Percentiles rank a stretch among this genome's conserved stretches.
These are phyloP conservation scores for Oidiodendron maius DNA, from an alignment of 495 filamentous ascomycete genomes.

Conservation along the genomic window DNA sequence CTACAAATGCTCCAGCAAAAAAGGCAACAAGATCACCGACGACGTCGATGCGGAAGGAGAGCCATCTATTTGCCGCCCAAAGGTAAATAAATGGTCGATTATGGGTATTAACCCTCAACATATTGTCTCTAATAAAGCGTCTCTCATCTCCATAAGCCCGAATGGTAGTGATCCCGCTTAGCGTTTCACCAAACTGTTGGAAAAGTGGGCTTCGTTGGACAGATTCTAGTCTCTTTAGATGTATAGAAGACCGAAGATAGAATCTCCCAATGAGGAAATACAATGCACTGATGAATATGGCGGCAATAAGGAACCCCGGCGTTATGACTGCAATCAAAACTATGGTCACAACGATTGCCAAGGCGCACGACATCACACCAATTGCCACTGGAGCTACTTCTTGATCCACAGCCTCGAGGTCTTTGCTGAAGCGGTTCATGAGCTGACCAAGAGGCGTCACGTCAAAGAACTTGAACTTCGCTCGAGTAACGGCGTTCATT, in stretches of 20 bases:
- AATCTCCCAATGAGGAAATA: constrained; percentile 81
- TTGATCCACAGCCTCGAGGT: constrained; percentile 91
- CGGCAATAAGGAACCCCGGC: constrained; percentile 85
- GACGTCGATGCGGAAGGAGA: constrained; percentile 86
- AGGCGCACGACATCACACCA: constrained; percentile 47
- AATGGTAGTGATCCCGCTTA: constrained; percentile 95
- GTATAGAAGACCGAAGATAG: constrained; percentile 85
- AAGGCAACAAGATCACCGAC: constrained; percentile 90
- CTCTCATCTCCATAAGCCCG: constrained; percentile 93
- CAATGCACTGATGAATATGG: constrained; percentile 73
- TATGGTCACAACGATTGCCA: constrained; percentile 77
- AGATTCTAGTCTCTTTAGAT: constrained; percentile 92
- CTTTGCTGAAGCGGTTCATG: constrained; percentile 98
- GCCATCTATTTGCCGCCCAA: constrained; percentile 97
- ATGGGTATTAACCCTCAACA: constrained; percentile 81
- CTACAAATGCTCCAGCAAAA: constrained; percentile 88
- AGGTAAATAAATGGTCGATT: constrained; percentile 92
- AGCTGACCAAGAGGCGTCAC: constrained; percentile 93
- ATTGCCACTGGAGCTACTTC: constrained; percentile 88
- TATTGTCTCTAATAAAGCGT: constrained; percentile 91
- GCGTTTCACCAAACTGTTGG: constrained; percentile 96
- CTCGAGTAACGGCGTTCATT: constrained; percentile 73
- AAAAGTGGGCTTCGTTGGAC: constrained; percentile 92
- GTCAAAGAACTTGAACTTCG: constrained; percentile 96
- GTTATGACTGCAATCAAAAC: constrained; percentile 89